Conservation (phyloP, 805 yeast species). For the Metschnikowia lochheadii region DNA sequence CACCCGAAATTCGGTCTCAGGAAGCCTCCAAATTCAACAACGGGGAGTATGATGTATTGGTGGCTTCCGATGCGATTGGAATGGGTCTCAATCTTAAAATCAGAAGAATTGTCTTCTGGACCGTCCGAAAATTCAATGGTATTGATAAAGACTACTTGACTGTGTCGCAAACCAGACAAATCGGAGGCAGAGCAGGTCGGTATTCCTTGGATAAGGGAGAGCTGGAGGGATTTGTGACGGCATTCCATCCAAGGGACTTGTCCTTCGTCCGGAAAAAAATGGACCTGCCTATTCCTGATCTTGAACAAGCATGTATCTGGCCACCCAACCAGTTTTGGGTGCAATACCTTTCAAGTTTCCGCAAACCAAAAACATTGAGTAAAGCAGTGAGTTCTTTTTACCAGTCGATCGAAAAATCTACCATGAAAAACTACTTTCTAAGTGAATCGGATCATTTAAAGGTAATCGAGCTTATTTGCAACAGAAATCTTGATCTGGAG, state of each 20-base stretch:
- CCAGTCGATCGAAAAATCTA: conserved; percentile 25
- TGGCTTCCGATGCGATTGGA: conserved; percentile 96
- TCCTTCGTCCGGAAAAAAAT: conserved; percentile 44
- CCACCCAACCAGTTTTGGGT: conserved; percentile 75
- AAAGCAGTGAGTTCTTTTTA: conserved; percentile 48
- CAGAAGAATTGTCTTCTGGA: conserved; percentile 71
- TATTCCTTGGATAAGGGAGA: conserved; percentile 39
- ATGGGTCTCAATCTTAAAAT: conserved; percentile 93
- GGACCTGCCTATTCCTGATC: conserved; percentile 45
- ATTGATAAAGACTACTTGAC: conserved; percentile 42
- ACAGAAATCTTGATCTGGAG: conserved; percentile 21
- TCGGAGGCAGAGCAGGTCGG: conserved; percentile 96
- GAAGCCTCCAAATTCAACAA: conserved; percentile 78
- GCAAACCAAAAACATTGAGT: conserved; percentile 44
- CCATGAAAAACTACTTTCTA: conserved; percentile 28
- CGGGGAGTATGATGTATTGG: conserved; percentile 77
- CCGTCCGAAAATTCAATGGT: conserved; percentile 71
- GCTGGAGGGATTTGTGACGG: conserved; percentile 50
- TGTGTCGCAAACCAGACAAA: conserved; percentile 75
- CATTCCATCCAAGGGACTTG: conserved; percentile 45
- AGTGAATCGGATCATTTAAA: conserved; percentile 37
- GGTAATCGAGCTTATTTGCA: conserved; percentile 43
- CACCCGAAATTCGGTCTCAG: conserved; percentile 87
- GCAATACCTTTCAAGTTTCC: conserved; percentile 58
- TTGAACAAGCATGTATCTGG: conserved; percentile 68